Percentiles rank a stretch among this genome's conserved stretches.
Evolutionary conservation across 2,329 filamentous ascomycete genomes (phyloP).

Genomic region (Graphilbum sp.): DNA sequence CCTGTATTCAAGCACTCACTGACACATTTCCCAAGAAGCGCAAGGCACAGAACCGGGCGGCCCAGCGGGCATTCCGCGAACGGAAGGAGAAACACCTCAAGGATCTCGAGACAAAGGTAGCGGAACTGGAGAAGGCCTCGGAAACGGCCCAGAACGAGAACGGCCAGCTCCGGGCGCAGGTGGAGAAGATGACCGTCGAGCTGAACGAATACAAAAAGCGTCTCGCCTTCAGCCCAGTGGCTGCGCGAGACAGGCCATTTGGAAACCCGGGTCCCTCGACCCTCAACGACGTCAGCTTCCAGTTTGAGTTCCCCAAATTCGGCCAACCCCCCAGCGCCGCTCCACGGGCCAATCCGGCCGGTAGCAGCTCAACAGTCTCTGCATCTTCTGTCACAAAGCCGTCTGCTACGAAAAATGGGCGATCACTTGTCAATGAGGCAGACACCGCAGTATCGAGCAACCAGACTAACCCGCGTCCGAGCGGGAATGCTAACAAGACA

Average conservation of each 20-base stretch:
- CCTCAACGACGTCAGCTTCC: constrained; percentile 63
- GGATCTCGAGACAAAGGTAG: constrained; percentile 64
- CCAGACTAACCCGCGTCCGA: constrained; percentile 19
- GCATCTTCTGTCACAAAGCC: constrained; percentile 4
- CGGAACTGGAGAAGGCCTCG: constrained; percentile 66
- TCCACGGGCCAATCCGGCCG: constrained; percentile 9
- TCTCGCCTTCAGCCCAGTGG: constrained; percentile 39
- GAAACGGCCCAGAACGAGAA: constrained; percentile 78
- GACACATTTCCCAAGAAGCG: constrained; percentile 46
- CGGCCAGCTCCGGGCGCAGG: constrained; percentile 62
- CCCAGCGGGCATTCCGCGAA: constrained; percentile 84
- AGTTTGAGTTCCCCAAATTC: constrained; percentile 94
- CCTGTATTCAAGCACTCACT: too few species aligned
- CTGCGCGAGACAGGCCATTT: constrained; percentile 18
- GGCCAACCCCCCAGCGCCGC: constrained; percentile 48
- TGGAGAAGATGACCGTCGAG: constrained; percentile 74
- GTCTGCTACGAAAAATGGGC: too few species aligned
- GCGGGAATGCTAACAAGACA: constrained; percentile 15
- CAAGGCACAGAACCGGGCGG: constrained; percentile 89
- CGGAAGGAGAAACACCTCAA: constrained; percentile 86
- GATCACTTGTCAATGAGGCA: constrained; percentile 11
- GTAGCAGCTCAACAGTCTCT: constrained; percentile 5
- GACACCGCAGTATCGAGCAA: constrained; percentile 14
- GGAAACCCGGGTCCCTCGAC: constrained; percentile 36
- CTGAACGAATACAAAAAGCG: constrained; percentile 83